Base-by-base conservation (phyloP, 2,329 filamentous ascomycete species). In the Microdochium trichocladiopsis region DNA sequence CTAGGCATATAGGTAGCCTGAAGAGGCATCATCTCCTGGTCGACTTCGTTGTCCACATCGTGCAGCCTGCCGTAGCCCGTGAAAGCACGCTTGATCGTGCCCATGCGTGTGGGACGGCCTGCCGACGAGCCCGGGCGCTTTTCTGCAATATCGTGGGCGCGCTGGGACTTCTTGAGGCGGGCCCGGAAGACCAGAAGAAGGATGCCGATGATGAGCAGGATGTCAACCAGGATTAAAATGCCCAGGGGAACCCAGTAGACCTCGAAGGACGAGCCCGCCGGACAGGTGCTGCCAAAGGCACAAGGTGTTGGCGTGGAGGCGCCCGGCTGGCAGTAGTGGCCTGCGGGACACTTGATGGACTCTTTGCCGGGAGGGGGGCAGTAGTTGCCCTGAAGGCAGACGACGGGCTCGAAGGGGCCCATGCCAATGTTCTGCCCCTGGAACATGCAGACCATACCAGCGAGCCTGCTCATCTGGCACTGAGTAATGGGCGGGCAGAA, bases 301-400 rank as follows among this genome's bases (percentile, higher is more conserved):
- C 79, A 82, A 11, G 73, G 72, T 2, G 72, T 75, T 2, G 79
- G 75, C 5, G 69, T 63, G 1, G 70, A 60, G 4, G 74, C 71
- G 5, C 79, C 79, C 0, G 71, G 69, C 25, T 76, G 77, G 54
- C 79, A 82, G 56, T 76, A 82, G 2, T 68, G 67, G 23, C 77
- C 77, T 9, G 64, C 54, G 0, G 76, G 76, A 50, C 79, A 82
- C 10, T 54, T 49, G 3, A 73, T 56, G 45, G 67, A 69, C 51
- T 72, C 58, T 43, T 63, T 70, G 10, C 73, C 73, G 2, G 60
- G 59, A 6, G 56, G 60, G 1, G 77, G 77, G 49, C 79, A 82
- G 55, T 79, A 80, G 50, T 62, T 67, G 2, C 78, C 78, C 36
- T 69, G 57, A 41, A 68, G 67, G 58, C 78, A 82, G 8, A 80